These are phyloP conservation scores for Termitomyces sp. DNA, from an alignment of 1,284 basidiomycete species.

Conservation along the genomic window DNA sequence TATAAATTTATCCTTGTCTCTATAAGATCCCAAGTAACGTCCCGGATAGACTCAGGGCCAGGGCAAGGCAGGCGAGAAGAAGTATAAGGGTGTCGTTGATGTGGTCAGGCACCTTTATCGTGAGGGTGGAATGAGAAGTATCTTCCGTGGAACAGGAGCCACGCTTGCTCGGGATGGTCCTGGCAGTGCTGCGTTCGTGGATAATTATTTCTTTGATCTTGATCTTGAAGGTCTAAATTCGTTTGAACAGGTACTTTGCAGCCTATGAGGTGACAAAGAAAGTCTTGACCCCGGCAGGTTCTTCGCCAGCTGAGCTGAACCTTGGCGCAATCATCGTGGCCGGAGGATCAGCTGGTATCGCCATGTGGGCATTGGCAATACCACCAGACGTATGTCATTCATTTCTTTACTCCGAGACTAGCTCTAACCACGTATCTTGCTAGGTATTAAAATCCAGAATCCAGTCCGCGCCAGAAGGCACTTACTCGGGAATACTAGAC, in stretches of 20 bases:
- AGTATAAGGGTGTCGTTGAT: conserved; percentile 91
- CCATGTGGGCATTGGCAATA: conserved; percentile 96
- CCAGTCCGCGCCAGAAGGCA: conserved; percentile 95
- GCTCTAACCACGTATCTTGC: background rate
- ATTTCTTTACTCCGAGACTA: background rate
- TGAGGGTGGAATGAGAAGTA: conserved; percentile 89
- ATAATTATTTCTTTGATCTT: background rate
- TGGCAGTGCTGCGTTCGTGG: conserved; percentile 87
- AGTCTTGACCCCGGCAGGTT: conserved; percentile 71
- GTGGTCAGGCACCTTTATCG: conserved; percentile 90
- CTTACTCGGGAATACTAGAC: conserved; percentile 92
- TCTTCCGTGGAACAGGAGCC: conserved; percentile 91
- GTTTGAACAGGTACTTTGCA: conserved; percentile 79
- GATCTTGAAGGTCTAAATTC: background rate
- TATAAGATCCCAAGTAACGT: background rate
- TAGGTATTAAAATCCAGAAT: conserved; percentile 95
- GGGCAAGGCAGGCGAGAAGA: conserved; percentile 48
- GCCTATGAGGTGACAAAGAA: conserved; percentile 96
- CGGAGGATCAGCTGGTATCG: conserved; percentile 92
- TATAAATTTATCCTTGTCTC: conserved; percentile 21
- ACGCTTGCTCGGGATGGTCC: conserved; percentile 95
- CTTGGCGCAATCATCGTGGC: conserved; percentile 87
- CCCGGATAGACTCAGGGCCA: conserved; percentile 81
- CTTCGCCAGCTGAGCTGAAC: conserved; percentile 78
- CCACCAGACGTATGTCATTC: conserved; percentile 78